These are phyloP conservation scores for Kalmanozyma brasiliensis DNA, from an alignment of 1,284 basidiomycete genomes.

Conservation along the genomic window DNA sequence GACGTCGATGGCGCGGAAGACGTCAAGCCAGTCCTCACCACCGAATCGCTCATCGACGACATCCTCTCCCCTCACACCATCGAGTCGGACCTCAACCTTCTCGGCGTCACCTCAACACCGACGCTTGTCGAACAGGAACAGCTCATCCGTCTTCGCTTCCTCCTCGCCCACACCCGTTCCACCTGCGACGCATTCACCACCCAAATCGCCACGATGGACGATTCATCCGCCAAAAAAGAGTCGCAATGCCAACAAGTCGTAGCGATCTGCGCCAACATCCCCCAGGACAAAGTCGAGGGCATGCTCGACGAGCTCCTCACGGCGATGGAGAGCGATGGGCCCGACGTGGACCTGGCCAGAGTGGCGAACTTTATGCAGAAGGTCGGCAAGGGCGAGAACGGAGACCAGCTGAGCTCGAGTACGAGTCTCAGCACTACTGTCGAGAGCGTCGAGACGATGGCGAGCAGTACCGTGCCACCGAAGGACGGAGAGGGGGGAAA, in stretches of 20 bases:
- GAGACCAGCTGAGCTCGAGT: conserved; percentile 6
- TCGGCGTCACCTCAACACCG: neutral
- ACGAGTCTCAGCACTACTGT: conserved; percentile 11
- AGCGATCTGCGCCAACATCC: conserved; percentile 85
- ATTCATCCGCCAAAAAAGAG: conserved; percentile 80
- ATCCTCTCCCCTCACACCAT: conserved; percentile 7
- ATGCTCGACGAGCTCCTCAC: conserved; percentile 87
- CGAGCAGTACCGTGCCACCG: conserved; percentile 10
- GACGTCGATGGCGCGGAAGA: conserved; percentile 30
- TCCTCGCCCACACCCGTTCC: conserved; percentile 20
- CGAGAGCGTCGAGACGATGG: conserved; percentile 9
- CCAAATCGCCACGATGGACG: conserved; percentile 81
- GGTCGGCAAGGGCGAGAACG: conserved; percentile 27
- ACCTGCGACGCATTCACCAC: conserved; percentile 71
- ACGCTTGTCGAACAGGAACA: conserved; percentile 20
- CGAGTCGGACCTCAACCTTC: conserved; percentile 10
- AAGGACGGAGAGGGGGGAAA: neutral
- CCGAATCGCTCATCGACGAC: conserved; percentile 8
- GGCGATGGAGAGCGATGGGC: conserved; percentile 86
- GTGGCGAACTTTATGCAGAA: conserved; percentile 86
- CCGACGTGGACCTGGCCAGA: conserved; percentile 82
- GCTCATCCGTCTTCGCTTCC: conserved; percentile 54
- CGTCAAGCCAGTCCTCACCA: conserved; percentile 11
- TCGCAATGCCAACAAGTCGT: conserved; percentile 91
- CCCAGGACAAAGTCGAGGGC: conserved; percentile 88